Percentiles rank a stretch among this genome's conserved stretches.
These are phyloP conservation scores for Apiospora malaysiana DNA, from an alignment of 2,329 filamentous ascomycete species.

Conservation along the genomic window DNA sequence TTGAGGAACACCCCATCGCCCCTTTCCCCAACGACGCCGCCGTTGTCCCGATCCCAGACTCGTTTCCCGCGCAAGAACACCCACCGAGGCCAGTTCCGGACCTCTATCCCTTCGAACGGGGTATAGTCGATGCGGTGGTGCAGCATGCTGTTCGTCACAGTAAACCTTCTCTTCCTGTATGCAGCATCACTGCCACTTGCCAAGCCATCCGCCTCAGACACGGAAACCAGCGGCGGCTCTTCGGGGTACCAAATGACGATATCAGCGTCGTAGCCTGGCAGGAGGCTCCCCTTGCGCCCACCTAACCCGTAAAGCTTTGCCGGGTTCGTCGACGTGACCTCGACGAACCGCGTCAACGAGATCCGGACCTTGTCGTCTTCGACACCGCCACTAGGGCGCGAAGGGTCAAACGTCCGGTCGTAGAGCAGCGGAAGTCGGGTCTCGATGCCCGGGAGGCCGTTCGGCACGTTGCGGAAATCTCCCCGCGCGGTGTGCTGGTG, in stretches of 20 bases:
- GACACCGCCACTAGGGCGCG: neutral
- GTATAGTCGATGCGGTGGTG: constrained; percentile 70
- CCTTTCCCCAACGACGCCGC: constrained; percentile 50
- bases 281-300: constrained; percentile 53
- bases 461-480: constrained; percentile 63
- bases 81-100: constrained; percentile 67
- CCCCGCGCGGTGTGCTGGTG: constrained; percentile 49
- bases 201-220: neutral
- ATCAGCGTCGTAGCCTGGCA: constrained; percentile 62
- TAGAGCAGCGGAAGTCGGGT: constrained; percentile 57
- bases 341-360: constrained; percentile 56
- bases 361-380: constrained; percentile 38
- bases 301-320: constrained; percentile 64
- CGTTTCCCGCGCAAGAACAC: constrained; percentile 64
- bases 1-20: constrained; percentile 30
- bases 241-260: constrained; percentile 57
- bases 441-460: constrained; percentile 63
- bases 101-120: constrained; percentile 61
- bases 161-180: constrained; percentile 46
- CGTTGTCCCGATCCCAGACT: constrained; percentile 62
- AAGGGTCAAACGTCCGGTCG: constrained; percentile 29
- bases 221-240: neutral
- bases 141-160: constrained; percentile 57
- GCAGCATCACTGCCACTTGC: neutral
- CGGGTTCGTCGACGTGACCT: constrained; percentile 59